Conservation (phyloP, 352 stramenopile species). For the Sclerospora graminicola region DNA sequence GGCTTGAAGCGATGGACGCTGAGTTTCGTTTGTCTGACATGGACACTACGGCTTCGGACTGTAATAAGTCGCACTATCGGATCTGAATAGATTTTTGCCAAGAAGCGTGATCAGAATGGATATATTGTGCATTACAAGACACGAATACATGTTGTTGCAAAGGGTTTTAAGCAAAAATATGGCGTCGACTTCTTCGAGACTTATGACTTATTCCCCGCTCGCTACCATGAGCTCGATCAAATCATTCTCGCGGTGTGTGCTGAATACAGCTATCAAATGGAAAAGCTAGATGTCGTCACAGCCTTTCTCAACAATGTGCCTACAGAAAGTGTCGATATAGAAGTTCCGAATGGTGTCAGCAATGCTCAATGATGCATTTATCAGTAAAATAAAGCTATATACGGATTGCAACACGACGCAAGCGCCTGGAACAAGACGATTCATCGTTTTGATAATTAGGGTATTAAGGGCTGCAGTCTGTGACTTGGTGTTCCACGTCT, state of each 20-base stretch:
- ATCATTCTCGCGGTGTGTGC: background rate
- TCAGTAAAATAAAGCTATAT: conserved; percentile 10
- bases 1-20: background rate
- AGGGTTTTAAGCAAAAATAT: too few species aligned
- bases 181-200: conserved; percentile 7
- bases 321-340: background rate
- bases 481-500: too few species aligned
- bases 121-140: background rate
- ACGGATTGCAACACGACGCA: conserved; percentile 12
- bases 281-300: conserved; percentile 1
- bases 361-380: background rate
- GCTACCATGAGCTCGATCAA: conserved; percentile 8
- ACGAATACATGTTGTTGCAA: background rate
- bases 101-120: background rate
- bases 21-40: background rate
- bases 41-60: background rate
- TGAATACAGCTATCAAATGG: background rate
- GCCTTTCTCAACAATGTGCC: conserved; percentile 4
- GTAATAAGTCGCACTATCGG: background rate
- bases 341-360: background rate
- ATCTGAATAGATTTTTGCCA: background rate
- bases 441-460: conserved; percentile 1
- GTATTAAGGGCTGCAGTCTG: conserved; percentile 2
- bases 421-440: conserved; percentile 19
- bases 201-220: conserved; percentile 3